Evolutionary conservation across 768 basidiomycete species (phyloP).

Genomic region (Pleurotus pulmonarius): DNA sequence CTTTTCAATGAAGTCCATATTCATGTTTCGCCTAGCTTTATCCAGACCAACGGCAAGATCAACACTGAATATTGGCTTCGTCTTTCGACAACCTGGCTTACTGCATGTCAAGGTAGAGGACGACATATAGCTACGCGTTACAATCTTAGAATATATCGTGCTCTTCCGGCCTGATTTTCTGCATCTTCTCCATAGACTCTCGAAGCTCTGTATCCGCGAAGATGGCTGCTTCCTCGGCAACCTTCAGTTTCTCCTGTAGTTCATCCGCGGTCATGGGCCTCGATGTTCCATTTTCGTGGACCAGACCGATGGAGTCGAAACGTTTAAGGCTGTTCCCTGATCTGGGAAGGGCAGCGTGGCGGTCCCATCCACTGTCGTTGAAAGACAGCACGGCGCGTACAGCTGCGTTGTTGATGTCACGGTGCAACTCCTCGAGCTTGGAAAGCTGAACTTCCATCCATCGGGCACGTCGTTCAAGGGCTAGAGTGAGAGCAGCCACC

Average conservation of each 20-base stretch:
- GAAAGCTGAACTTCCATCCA: constrained; percentile 94
- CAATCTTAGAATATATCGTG: constrained; percentile 18
- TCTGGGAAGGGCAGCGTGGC: constrained; percentile 63
- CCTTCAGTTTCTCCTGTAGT: constrained; percentile 67
- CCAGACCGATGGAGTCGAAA: constrained; percentile 63
- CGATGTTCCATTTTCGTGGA: constrained; percentile 42
- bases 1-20: too few relatives aligned
- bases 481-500: constrained; percentile 77
- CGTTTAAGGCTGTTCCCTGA: constrained; percentile 61
- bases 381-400: constrained; percentile 78
- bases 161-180: constrained; percentile 46
- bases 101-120: background rate
- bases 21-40: background rate
- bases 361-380: constrained; percentile 86
- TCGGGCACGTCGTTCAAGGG: constrained; percentile 82
- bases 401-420: constrained; percentile 86
- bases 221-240: constrained; percentile 67
- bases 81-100: background rate
- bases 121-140: background rate
- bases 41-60: background rate
- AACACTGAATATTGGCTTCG: background rate
- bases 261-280: constrained; percentile 65
- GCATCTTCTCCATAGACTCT: constrained; percentile 70
- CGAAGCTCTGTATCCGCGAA: constrained; percentile 73
- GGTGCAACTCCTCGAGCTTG: constrained; percentile 84